Conservation (phyloP, 1,284 basidiomycete genomes). For the Malassezia furfur region DNA sequence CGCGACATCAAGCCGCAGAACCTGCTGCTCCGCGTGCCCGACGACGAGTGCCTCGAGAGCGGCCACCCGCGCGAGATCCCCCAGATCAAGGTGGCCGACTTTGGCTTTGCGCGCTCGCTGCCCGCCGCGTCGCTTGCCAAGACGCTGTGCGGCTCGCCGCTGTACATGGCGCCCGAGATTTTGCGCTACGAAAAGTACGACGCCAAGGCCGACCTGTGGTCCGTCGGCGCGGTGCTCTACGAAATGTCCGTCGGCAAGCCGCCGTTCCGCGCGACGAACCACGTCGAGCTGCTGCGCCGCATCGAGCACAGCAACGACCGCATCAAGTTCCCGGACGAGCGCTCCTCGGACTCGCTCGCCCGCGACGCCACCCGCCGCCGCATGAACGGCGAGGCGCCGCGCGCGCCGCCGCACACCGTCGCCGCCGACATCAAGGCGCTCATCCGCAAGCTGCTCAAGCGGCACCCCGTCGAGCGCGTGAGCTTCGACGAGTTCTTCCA, state of each 20-base stretch:
- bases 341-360: conserved; percentile 31
- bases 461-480: conserved; percentile 72
- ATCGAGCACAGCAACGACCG: conserved; percentile 69
- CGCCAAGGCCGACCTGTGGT: conserved; percentile 95
- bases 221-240: conserved; percentile 88
- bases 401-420: conserved; percentile 52
- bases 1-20: conserved; percentile 96
- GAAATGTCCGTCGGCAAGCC: conserved; percentile 90
- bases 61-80: conserved; percentile 71
- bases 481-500: conserved; percentile 85
- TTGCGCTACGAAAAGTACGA: conserved; percentile 95
- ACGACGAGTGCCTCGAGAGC: conserved; percentile 64
- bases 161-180: conserved; percentile 99
- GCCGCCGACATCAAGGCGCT: conserved; percentile 77
- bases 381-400: conserved; percentile 31
- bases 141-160: conserved; percentile 89
- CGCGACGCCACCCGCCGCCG: conserved; percentile 32
- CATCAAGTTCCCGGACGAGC: conserved; percentile 69
- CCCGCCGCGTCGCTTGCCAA: conserved; percentile 90
- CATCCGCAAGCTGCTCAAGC: conserved; percentile 71
- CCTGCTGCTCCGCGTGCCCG: conserved; percentile 74
- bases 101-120: conserved; percentile 88
- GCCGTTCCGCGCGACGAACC: conserved; percentile 88
- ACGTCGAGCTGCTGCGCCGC: conserved; percentile 85
- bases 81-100: conserved; percentile 62